These are phyloP conservation scores for Plasmodium yoelii DNA, from an alignment of 169 alveolate genomes.

Conservation along the genomic window DNA sequence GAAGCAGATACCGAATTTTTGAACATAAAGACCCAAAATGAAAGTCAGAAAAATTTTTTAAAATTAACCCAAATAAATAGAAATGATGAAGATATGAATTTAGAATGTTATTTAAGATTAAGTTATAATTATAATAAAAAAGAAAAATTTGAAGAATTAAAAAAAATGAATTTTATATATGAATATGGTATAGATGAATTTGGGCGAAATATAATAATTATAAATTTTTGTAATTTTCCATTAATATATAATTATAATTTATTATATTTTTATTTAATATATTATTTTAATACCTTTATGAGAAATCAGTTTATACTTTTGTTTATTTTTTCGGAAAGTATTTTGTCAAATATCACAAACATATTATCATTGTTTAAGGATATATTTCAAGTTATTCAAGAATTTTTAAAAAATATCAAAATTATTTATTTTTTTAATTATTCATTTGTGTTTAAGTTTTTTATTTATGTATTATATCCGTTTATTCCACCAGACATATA, in stretches of 20 bases:
- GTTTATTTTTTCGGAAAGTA: conserved; percentile 34
- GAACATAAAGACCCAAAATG: conserved; percentile 22
- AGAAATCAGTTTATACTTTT: conserved; percentile 50
- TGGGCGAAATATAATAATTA: conserved; percentile 32
- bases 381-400: conserved; percentile 31
- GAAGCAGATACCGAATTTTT: conserved; percentile 47
- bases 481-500: conserved; percentile 47
- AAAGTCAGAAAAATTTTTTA: conserved; percentile 29
- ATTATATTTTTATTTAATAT: conserved; percentile 29
- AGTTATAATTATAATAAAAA: conserved; percentile 38
- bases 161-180: conserved; percentile 19
- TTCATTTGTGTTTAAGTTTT: conserved; percentile 37
- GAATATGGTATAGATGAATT: conserved; percentile 39
- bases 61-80: conserved; percentile 16
- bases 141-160: conserved; percentile 34
- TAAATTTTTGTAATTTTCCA: conserved; percentile 48
- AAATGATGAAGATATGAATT: conserved; percentile 26
- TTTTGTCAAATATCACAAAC: conserved; percentile 26
- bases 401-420: conserved; percentile 36
- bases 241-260: conserved; percentile 27
- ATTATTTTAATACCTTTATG: conserved; percentile 40
- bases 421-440: conserved; percentile 50
- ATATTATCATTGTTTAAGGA: conserved; percentile 58
- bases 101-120: conserved; percentile 37
- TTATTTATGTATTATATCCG: conserved; percentile 50